phyloP scores from a whole-genome alignment of 331 rosid genomes.

The Acacia concinna region DNA sequence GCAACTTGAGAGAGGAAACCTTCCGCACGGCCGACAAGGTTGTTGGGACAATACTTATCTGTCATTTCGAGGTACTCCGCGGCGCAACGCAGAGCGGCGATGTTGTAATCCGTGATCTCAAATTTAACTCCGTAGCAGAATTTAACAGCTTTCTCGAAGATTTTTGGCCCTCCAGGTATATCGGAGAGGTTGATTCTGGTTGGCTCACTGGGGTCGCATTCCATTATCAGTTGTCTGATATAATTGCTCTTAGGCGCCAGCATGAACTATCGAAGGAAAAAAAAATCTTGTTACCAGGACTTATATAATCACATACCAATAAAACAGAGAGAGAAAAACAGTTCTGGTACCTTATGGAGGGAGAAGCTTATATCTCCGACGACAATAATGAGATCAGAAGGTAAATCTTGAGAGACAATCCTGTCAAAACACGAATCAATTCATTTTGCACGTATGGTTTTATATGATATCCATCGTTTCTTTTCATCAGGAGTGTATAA shows the following conservation, averaged over 20 bases:
- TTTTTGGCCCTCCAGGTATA: conserved; percentile 71
- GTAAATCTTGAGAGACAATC: conserved; percentile 79
- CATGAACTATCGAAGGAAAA: conserved; percentile 56
- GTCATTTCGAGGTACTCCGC: conserved; percentile 78
- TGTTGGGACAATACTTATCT: conserved; percentile 47
- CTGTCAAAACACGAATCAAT: conserved; percentile 27
- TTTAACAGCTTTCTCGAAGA: conserved; percentile 76
- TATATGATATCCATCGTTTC: background rate
- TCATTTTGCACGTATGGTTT: background rate
- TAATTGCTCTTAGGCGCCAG: conserved; percentile 74
- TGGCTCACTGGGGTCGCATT: conserved; percentile 52
- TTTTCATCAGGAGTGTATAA: background rate
- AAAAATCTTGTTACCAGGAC: background rate
- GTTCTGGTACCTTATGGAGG: conserved; percentile 61
- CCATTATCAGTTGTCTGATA: conserved; percentile 59
- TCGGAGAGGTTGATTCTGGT: conserved; percentile 55
- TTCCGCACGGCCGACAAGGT: conserved; percentile 61
- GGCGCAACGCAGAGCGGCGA: conserved; percentile 71
- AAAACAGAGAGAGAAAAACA: background rate
- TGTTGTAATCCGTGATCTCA: conserved; percentile 74
- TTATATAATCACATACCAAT: background rate
- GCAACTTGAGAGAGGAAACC: conserved; percentile 70
- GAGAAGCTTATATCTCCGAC: conserved; percentile 70
- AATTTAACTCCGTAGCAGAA: conserved; percentile 83
- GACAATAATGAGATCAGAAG: conserved; percentile 60